Evolutionary conservation across 169 alveolate genomes (phyloP), one percentile per base, ranked within the genome.

Genomic region (Plasmodium relictum): DNA sequence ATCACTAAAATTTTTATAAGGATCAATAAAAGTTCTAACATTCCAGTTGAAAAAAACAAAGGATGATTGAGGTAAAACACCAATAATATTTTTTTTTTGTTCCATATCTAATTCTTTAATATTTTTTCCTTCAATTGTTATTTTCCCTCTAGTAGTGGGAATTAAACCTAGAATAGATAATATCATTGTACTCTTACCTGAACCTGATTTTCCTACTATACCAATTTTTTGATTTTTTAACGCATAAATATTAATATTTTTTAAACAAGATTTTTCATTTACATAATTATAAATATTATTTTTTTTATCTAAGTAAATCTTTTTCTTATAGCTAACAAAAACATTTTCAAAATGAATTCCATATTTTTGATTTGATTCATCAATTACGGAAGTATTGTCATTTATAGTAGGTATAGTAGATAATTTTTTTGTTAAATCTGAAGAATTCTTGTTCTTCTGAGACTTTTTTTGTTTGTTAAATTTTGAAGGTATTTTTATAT

Each of bases 11-110:
- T 83, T 88, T n/a, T 65, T 20, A 71, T 88, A 92, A 0, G 93
- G 95, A 39, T 92, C 95, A 8, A 92, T 68, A 44, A 83, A 92
- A 12, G 88, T 88, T 54, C 95, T 72, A 12, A 92, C 39, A 16
- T 90, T 92, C 95, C 95, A 92, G 22, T 88, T 86, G 22, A 74
- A 87, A 14, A 92, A 87, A 0, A 92, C 72, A 58, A 92, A 66
- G 26, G 94, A 92, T 8, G 92, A 89, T 52, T 92, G 95, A 3
- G 95, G 95, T 58, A 92, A 92, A 9, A 92, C 91, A 9, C 95
- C 94, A 45, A 92, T 92, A 14, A 71, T 39, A 2, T 41, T 88
- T 78, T 65, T 88, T 83, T n/a, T 73, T 72, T 70, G 83, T 14
- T 48, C 88, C 58, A 44, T 22, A 6, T 16, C 22, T 24, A 92